Evolutionary conservation across 352 stramenopile species (phyloP).

Genomic region (Phytophthora fragariae): DNA sequence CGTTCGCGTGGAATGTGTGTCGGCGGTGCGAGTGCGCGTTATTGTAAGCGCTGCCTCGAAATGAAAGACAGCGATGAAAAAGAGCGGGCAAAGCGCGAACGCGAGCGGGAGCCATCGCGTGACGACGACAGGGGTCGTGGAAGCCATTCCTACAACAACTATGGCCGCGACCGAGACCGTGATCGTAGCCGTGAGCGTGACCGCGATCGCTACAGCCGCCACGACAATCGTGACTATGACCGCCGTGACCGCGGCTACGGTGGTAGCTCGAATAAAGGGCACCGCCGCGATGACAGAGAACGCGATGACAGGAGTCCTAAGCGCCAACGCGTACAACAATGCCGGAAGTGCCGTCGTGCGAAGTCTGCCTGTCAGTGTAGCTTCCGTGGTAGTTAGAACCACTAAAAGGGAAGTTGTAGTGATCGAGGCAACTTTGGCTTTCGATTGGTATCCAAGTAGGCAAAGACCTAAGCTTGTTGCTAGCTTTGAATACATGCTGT

Average conservation of each 20-base stretch:
- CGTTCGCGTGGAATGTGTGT: conserved; percentile 67
- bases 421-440: conserved; percentile 3
- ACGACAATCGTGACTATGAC: conserved; percentile 33
- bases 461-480: not conserved
- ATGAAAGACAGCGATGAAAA: conserved; percentile 70
- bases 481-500: conserved; percentile 32
- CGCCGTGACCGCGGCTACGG: conserved; percentile 39
- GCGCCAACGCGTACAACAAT: conserved; percentile 53
- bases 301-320: conserved; percentile 51
- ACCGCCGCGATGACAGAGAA: conserved; percentile 41
- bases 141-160: conserved; percentile 32
- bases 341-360: conserved; percentile 57
- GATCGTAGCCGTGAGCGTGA: conserved; percentile 25
- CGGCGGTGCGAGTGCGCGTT: conserved; percentile 55
- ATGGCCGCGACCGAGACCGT: conserved; percentile 27
- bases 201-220: conserved; percentile 40
- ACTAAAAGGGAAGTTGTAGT: not conserved
- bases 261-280: conserved; percentile 29
- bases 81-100: conserved; percentile 31
- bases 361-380: conserved; percentile 65
- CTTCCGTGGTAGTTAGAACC: conserved; percentile 45
- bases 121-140: conserved; percentile 34
- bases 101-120: conserved; percentile 28
- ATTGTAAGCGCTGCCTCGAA: conserved; percentile 77
- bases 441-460: not conserved